A percentile compares a stretch with the other conserved stretches of the same genome.
phyloP scores from a whole-genome alignment of 805 yeast genomes.

The Vanderwaltozyma polyspora region DNA sequence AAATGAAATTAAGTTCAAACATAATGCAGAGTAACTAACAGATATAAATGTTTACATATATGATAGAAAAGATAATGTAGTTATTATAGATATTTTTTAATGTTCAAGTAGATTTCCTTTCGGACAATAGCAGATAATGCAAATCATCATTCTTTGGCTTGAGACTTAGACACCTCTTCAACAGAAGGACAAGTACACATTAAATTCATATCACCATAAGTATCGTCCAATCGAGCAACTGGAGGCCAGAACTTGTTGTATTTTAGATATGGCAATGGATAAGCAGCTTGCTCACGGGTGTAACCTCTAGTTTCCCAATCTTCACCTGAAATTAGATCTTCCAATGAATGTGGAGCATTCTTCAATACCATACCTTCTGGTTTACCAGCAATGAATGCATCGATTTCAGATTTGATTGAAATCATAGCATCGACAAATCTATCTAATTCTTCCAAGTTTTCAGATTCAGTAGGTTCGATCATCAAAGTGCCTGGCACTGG shows the following conservation, averaged over 20 bases:
- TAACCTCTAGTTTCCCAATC: conserved; percentile 84
- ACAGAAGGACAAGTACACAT: conserved; percentile 89
- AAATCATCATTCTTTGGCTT: no score
- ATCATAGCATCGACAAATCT: conserved; percentile 83
- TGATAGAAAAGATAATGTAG: no score
- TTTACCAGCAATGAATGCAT: conserved; percentile 53
- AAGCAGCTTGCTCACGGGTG: conserved; percentile 87
- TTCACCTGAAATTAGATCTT: conserved; percentile 53
- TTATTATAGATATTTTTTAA: no score
- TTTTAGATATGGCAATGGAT: conserved; percentile 68
- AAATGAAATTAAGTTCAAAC: no score
- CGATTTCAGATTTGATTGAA: conserved; percentile 72
- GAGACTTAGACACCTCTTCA: no score
- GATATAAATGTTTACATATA: no score
- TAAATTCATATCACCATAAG: conserved; percentile 86
- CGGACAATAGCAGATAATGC: no score
- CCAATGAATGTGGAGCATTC: conserved; percentile 85
- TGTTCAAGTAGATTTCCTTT: no score
- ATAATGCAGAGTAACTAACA: no score
- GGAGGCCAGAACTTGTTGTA: conserved; percentile 88
- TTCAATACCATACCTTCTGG: conserved; percentile 61
- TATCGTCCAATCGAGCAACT: conserved; percentile 86
- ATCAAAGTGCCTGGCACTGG: conserved; percentile 95
- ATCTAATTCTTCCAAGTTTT: conserved; percentile 76
- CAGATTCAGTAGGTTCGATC: conserved; percentile 98